phyloP scores from a whole-genome alignment of 108 stramenopile species.

The Skeletonema grethae region DNA sequence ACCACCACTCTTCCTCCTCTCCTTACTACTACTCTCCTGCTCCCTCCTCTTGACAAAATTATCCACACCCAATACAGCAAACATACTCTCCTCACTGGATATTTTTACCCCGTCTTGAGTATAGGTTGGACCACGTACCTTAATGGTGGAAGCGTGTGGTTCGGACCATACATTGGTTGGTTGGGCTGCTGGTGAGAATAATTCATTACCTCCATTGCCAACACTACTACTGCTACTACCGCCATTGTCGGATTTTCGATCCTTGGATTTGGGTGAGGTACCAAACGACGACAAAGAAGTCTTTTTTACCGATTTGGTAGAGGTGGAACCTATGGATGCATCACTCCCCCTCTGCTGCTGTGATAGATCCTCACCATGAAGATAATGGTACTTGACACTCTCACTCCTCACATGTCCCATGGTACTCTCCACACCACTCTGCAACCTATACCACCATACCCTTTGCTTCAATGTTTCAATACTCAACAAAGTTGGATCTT shows the following conservation, averaged over 20 bases:
- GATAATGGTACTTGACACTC: neutral
- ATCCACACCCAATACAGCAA: constrained; percentile 52
- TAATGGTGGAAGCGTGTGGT: constrained; percentile 37
- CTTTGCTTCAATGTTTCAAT: neutral
- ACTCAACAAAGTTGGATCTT: constrained; percentile 25
- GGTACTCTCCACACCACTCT: constrained; percentile 18
- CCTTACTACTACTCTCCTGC: constrained; percentile 6
- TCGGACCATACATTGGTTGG: constrained; percentile 45
- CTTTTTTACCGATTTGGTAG: neutral
- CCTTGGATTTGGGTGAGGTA: neutral
- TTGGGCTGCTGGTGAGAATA: constrained; percentile 9
- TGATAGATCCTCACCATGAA: neutral
- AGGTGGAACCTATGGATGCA: neutral
- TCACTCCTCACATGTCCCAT: neutral
- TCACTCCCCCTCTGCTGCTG: neutral
- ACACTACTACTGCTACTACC: too few species aligned
- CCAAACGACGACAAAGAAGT: neutral
- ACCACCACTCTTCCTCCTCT: neutral
- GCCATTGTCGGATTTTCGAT: neutral
- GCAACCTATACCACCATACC: neutral
- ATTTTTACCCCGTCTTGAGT: constrained; percentile 36
- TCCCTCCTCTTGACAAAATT: constrained; percentile 29
- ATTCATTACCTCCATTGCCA: neutral
- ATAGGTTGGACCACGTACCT: constrained; percentile 37
- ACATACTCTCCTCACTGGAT: constrained; percentile 31